phyloP scores from a whole-genome alignment of 768 basidiomycete genomes.

The Russula olivacea region DNA sequence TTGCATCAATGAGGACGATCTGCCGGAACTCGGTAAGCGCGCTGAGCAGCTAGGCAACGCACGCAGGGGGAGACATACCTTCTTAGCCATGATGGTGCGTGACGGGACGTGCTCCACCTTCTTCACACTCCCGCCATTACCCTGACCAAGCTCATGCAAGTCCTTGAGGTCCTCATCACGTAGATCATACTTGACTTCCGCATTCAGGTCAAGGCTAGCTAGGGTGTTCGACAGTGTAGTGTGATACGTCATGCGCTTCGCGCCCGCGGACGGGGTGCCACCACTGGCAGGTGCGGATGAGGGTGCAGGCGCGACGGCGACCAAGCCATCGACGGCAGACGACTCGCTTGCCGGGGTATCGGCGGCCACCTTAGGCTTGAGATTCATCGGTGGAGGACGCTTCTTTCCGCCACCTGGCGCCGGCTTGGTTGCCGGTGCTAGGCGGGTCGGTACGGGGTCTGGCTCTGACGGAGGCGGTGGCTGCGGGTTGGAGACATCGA shows the following conservation, averaged over 20 bases:
- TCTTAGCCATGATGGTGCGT: slow-evolving; percentile 94
- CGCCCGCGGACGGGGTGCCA: slow-evolving; percentile 39
- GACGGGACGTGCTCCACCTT: slow-evolving; percentile 91
- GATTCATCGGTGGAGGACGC: slow-evolving; percentile 76
- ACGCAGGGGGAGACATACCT: slow-evolving; percentile 48
- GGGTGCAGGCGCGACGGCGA: slow-evolving; percentile 43
- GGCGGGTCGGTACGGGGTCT: slow-evolving; percentile 34
- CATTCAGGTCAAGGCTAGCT: slow-evolving; percentile 79
- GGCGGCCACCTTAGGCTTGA: slow-evolving; percentile 61
- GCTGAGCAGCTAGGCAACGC: background rate
- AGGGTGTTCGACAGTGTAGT: slow-evolving; percentile 75
- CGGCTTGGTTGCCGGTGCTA: slow-evolving; percentile 31
- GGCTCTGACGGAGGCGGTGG: slow-evolving; percentile 37
- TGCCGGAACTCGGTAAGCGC: slow-evolving; percentile 31
- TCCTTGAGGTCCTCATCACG: slow-evolving; percentile 88
- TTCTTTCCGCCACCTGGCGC: slow-evolving; percentile 50
- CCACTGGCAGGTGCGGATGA: slow-evolving; percentile 50
- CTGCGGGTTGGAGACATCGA: slow-evolving; percentile 48
- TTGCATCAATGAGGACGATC: slow-evolving; percentile 96
- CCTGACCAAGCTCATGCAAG: slow-evolving; percentile 85
- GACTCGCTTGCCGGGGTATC: slow-evolving; percentile 23
- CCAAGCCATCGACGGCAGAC: slow-evolving; percentile 39
- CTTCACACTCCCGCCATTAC: slow-evolving; percentile 97
- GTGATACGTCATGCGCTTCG: slow-evolving; percentile 69
- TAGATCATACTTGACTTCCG: slow-evolving; percentile 79